Conservation (phyloP, 805 yeast genomes). For the Zygosaccharomyces pseudorouxii region DNA sequence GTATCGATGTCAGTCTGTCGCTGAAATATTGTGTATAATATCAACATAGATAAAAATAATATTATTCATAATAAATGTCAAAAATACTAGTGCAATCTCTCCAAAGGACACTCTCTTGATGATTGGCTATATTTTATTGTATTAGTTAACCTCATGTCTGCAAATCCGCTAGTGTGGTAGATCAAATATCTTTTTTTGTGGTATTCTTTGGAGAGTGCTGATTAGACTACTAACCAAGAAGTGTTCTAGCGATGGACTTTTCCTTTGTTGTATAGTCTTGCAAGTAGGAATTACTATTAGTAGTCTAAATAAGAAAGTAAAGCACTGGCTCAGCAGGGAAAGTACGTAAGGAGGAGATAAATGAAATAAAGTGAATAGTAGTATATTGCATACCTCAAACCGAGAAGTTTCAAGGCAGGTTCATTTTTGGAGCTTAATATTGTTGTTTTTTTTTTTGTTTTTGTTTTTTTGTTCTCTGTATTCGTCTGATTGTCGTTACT, state of each 20-base stretch:
- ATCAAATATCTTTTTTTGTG: too few species aligned
- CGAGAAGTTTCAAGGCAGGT: conserved; percentile 1
- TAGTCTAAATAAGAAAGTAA: not conserved
- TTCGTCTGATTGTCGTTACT: not conserved
- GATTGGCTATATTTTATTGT: too few species aligned
- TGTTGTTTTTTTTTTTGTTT: not conserved
- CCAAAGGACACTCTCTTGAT: too few species aligned
- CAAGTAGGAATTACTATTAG: not conserved
- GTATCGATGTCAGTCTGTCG: not conserved
- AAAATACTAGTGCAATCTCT: too few species aligned
- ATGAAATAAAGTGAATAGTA: not conserved
- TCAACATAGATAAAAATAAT: too few species aligned
- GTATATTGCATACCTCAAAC: not conserved
- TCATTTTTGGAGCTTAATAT: not conserved
- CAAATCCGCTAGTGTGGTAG: too few species aligned
- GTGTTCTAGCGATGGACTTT: too few species aligned
- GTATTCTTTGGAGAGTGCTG: too few species aligned
- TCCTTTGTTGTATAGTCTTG: not conserved
- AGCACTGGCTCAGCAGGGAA: not conserved
- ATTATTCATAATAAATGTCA: too few species aligned
- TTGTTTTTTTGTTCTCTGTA: not conserved
- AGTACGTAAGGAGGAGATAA: not conserved
- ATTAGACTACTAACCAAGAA: too few species aligned
- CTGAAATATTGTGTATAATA: not conserved
- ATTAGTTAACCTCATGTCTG: too few species aligned